Conservation (phyloP, 176 grass and related monocot species). For the Canna indica region DNA sequence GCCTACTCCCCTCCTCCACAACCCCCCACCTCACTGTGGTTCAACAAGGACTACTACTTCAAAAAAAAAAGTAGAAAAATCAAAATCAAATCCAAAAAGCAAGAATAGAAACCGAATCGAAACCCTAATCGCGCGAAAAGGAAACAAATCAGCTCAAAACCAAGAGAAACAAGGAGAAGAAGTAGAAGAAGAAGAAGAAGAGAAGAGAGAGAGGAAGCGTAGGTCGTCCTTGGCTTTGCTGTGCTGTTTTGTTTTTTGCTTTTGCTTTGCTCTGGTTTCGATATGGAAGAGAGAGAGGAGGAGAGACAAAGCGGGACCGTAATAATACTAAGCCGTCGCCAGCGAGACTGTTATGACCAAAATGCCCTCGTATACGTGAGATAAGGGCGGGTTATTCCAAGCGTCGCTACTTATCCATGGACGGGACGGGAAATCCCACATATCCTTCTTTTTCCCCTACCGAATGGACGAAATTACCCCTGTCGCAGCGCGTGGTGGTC, state of each 20-base stretch:
- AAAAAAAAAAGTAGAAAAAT: neutral
- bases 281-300: neutral
- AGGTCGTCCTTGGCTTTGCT: conserved; percentile 2
- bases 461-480: neutral
- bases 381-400: neutral
- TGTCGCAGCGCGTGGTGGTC: neutral
- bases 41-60: neutral
- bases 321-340: neutral
- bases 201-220: neutral
- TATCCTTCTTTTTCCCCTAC: neutral
- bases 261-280: conserved; percentile 10
- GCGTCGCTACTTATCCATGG: neutral
- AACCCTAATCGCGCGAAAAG: neutral
- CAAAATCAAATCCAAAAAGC: neutral
- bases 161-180: neutral
- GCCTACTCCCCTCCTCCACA: neutral
- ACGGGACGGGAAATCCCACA: neutral
- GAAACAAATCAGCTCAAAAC: neutral
- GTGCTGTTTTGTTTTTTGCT: neutral
- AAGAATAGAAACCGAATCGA: neutral
- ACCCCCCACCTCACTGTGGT: neutral
- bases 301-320: neutral
- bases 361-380: neutral
- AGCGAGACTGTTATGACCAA: neutral
- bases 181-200: neutral